Evolutionary conservation across 768 basidiomycete genomes (phyloP), one percentile per base, ranked within the genome.

Genomic region (Russula lepida): DNA sequence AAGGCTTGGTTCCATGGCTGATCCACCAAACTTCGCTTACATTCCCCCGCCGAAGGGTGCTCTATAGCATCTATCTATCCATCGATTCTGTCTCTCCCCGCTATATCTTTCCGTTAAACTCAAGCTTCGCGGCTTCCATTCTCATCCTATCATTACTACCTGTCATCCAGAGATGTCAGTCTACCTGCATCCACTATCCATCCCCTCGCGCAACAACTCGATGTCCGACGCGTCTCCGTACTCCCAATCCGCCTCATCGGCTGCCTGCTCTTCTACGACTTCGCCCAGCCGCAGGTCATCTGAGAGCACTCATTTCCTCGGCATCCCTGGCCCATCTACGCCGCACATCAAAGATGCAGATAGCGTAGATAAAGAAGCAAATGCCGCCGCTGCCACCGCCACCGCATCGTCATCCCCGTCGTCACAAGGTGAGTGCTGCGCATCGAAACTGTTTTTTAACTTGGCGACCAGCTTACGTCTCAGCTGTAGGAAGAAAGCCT

Each of bases 261-360:
- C 39, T 0, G 9, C 47, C 13, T 35, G 23, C 30, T 43, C 39
- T 7, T 17, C 32, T 4, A 33, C 43, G 15, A 19, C 41, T 15
- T n/a, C 50, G 2, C 56, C 50, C 1, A 39, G 50, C n/a, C 54
- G 54, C 21, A 62, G 33, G 21, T 6, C 56, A 15, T 30, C 33
- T 19, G n/a, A 25, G 8, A 23, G 27, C 2, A 15, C 25, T 3
- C 48, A 62, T 21, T 62, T 62, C 15, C 50, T 62, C 5, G 23
- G 17, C 21, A 62, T 62, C 32, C 60, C 60, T 6, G 33, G 55
- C 4, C 33, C 17, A 19, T 23, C 33, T 0, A 27, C 56, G 33
- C 60, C 37, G 19, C 56, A 43, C 11, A 62, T 62, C 43, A 62
- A 62, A 37, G 50, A 62, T 32, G 60, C 60, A 8, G 60, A 62